A percentile compares a stretch with the other conserved stretches of the same genome.
Conservation (phyloP, 2,329 filamentous ascomycete species). For the Pyricularia sp. region DNA sequence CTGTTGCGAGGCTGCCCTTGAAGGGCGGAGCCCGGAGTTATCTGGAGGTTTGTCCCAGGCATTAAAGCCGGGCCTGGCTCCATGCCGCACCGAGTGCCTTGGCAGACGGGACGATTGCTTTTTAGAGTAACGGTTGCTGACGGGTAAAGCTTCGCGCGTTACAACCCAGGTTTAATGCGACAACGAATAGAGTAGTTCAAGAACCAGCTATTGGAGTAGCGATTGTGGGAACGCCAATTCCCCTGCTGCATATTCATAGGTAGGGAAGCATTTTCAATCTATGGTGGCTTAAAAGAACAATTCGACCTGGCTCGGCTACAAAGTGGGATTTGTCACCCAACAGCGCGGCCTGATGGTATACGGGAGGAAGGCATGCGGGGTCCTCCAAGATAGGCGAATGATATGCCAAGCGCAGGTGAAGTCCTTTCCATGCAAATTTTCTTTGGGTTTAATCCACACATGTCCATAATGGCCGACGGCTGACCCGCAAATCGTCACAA, state of each 20-base stretch:
- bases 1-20: constrained; percentile 14
- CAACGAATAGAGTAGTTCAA: not conserved
- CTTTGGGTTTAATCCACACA: not conserved
- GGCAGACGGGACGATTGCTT: not conserved
- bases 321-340: not conserved
- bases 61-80: not conserved
- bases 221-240: not conserved
- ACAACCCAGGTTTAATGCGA: not conserved
- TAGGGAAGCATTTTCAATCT: not conserved
- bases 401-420: not conserved
- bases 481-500: not conserved
- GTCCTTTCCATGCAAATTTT: not conserved
- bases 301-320: not conserved
- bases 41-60: not conserved
- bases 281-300: not conserved
- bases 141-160: not conserved
- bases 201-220: not conserved
- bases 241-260: not conserved
- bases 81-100: not conserved
- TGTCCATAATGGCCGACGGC: not conserved
- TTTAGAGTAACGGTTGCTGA: not conserved
- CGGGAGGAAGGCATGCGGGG: not conserved
- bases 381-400: not conserved
- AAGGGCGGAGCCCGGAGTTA: not conserved
- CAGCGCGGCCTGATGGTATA: not conserved